A percentile compares a stretch with the other conserved stretches of the same genome.
Evolutionary conservation across 2,329 filamentous ascomycete species (phyloP).

Genomic region (Diaporthe sp.): DNA sequence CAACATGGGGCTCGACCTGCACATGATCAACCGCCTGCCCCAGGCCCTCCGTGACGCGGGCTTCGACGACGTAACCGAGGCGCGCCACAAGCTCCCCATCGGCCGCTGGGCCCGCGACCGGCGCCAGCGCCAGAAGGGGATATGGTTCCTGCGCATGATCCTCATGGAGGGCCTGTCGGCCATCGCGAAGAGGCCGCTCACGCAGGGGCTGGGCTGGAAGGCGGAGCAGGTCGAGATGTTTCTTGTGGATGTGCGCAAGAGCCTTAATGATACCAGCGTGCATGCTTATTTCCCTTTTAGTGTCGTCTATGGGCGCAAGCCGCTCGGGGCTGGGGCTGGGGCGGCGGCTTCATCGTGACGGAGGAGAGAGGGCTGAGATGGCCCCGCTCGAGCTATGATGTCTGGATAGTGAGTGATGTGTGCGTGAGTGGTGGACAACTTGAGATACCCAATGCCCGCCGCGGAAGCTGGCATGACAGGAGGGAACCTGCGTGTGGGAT

Average conservation of each 20-base stretch:
- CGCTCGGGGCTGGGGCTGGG: constrained; percentile 30
- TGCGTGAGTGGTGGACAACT: neutral
- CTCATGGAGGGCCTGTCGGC: constrained; percentile 51
- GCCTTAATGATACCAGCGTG: constrained; percentile 46
- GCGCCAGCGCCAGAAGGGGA: constrained; percentile 58
- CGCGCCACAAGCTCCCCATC: constrained; percentile 59
- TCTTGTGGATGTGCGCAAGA: constrained; percentile 50
- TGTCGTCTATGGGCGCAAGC: constrained; percentile 50
- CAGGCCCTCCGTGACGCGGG: constrained; percentile 55
- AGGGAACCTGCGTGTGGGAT: neutral
- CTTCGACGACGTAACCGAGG: constrained; percentile 53
- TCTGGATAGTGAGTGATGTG: neutral
- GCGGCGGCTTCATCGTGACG: neutral
- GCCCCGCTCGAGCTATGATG: neutral
- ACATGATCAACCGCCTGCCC: constrained; percentile 53
- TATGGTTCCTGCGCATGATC: constrained; percentile 57
- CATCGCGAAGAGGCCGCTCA: constrained; percentile 46
- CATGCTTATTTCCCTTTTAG: constrained; percentile 49
- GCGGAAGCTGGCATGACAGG: constrained; percentile 10
- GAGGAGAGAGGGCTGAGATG: neutral
- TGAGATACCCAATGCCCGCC: constrained; percentile 23
- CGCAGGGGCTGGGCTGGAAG: constrained; percentile 50
- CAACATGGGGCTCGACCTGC: constrained; percentile 56
- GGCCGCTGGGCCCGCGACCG: constrained; percentile 61
- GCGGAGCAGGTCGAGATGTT: constrained; percentile 52